These are phyloP conservation scores for Polytrichum commune DNA, from an alignment of 225 moss, liverwort and hornwort genomes.

Conservation along the genomic window DNA sequence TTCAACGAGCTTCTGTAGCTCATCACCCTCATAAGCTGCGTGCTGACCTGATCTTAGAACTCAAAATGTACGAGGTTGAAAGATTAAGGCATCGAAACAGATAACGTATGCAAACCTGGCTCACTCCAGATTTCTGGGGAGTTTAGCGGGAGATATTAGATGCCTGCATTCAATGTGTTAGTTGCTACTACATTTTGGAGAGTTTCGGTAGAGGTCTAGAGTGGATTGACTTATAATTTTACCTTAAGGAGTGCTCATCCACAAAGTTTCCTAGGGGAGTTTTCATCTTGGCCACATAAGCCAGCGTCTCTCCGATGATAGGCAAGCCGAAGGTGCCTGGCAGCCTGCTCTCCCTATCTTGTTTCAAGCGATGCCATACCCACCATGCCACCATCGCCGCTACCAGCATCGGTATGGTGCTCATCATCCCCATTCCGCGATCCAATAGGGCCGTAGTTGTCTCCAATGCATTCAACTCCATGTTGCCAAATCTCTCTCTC, in stretches of 20 bases:
- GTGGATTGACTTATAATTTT: background rate
- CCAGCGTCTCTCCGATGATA: constrained; percentile 41
- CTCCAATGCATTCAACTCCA: too few relatives aligned
- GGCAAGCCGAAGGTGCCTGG: constrained; percentile 52
- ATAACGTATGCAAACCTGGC: background rate
- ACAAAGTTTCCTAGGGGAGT: constrained; percentile 47
- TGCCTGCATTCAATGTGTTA: background rate
- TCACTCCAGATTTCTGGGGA: background rate
- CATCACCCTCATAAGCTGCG: background rate
- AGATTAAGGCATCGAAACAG: background rate
- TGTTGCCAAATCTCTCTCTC: too few relatives aligned
- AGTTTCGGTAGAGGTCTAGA: background rate
- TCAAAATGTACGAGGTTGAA: background rate
- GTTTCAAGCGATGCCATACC: constrained; percentile 33
- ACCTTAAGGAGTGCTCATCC: constrained; percentile 39
- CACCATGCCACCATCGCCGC: constrained; percentile 28
- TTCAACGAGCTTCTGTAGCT: background rate
- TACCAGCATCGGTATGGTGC: constrained; percentile 15
- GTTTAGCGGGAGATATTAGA: background rate
- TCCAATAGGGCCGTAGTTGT: too few relatives aligned
- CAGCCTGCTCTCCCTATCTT: constrained; percentile 23
- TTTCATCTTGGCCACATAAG: constrained; percentile 39
- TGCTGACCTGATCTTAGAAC: background rate
- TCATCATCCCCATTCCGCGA: constrained; percentile 1
- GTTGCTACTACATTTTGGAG: background rate